These are phyloP conservation scores for Magnaporthiopsis poae DNA, from an alignment of 2,329 filamentous ascomycete genomes.

Conservation along the genomic window DNA sequence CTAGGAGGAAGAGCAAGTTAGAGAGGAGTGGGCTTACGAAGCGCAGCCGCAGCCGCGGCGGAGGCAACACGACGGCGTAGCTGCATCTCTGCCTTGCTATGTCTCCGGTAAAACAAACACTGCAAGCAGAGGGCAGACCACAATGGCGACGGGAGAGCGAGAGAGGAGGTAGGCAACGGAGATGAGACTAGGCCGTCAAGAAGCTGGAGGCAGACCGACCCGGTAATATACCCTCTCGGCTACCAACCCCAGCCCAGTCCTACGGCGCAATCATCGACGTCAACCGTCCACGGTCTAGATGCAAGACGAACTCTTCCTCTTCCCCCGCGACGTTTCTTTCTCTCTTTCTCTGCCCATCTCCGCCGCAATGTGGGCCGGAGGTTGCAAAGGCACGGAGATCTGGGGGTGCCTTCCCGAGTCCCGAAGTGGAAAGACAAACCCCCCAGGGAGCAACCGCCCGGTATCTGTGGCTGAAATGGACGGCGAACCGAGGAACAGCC, in stretches of 20 bases:
- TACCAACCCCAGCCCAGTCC: neutral
- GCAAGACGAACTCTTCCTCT: neutral
- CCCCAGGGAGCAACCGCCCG: neutral
- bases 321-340: neutral
- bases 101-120: neutral
- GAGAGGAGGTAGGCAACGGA: neutral
- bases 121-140: neutral
- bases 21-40: conserved; percentile 6
- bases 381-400: conserved; percentile 1
- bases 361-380: conserved; percentile 2
- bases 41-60: conserved; percentile 9
- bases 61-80: conserved; percentile 9
- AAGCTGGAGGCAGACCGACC: neutral
- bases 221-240: neutral
- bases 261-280: neutral
- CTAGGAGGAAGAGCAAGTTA: neutral
- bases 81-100: neutral
- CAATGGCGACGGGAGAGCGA: neutral
- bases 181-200: neutral
- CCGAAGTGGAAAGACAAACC: neutral
- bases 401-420: conserved; percentile 2
- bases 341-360: neutral
- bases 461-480: conserved; percentile 2
- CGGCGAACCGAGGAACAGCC: conserved; percentile 2
- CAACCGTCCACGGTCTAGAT: neutral